These are phyloP conservation scores for Podochytrium sp. DNA, from an alignment of 192 early-diverging fungal species.

Conservation along the genomic window DNA sequence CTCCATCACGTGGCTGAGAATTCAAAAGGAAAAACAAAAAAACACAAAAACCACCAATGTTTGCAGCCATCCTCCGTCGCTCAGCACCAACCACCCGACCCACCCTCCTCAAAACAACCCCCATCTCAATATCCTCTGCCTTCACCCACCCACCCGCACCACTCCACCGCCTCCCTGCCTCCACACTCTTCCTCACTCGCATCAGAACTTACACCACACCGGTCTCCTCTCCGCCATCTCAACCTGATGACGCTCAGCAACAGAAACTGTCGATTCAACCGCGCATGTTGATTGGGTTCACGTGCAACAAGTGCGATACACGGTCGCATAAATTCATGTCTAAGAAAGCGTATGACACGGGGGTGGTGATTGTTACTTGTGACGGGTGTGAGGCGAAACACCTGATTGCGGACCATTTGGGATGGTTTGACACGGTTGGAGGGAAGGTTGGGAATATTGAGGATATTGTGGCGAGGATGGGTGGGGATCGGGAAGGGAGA, in stretches of 20 bases:
- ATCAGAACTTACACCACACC: not conserved
- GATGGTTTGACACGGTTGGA: constrained; percentile 74
- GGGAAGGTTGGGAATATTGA: constrained; percentile 75
- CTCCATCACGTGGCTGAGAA: no score
- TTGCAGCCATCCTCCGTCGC: not conserved
- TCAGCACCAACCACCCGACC: not conserved
- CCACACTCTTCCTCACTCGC: not conserved
- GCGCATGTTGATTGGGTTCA: constrained; percentile 84
- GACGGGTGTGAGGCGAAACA: constrained; percentile 88
- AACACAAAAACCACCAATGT: not conserved
- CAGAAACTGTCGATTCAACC: not conserved
- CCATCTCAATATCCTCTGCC: not conserved
- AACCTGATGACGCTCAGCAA: not conserved
- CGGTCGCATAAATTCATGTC: constrained; percentile 91
- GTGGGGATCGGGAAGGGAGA: constrained; percentile 46
- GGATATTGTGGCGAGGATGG: constrained; percentile 77
- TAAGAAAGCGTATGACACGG: constrained; percentile 83
- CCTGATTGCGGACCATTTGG: constrained; percentile 96
- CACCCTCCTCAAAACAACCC: not conserved
- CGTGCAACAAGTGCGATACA: constrained; percentile 89
- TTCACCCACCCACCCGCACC: not conserved
- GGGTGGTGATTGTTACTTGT: constrained; percentile 94
- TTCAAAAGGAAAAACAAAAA: not conserved
- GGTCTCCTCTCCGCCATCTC: not conserved
- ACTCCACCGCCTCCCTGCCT: not conserved